Conservation (phyloP, 371 early-diverging fungal genomes). For the Phascolomyces articulosus region DNA sequence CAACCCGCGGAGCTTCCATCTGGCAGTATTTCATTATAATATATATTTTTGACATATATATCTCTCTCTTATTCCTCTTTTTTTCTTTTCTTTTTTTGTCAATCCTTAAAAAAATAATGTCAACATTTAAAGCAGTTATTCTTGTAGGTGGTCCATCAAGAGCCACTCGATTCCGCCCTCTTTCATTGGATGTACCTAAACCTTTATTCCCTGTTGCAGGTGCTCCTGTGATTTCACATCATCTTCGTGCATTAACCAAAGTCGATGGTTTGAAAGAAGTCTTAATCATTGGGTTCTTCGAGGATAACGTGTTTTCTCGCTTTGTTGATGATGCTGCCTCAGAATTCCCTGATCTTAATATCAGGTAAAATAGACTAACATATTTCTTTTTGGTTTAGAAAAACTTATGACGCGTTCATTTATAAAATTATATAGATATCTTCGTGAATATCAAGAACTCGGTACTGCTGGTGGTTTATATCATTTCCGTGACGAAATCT, state of each 20-base stretch:
- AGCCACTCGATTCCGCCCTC: conserved; percentile 96
- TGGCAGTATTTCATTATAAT: too few relatives aligned
- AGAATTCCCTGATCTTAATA: conserved; percentile 82
- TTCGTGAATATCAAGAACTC: conserved; percentile 94
- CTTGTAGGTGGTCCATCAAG: conserved; percentile 97
- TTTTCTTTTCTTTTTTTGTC: conserved; percentile 3
- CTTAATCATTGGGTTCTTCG: conserved; percentile 94
- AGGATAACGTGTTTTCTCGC: conserved; percentile 86
- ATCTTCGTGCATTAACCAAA: conserved; percentile 88
- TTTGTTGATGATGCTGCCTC: conserved; percentile 83
- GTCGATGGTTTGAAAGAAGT: conserved; percentile 90
- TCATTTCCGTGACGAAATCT: conserved; percentile 97
- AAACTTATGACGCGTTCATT: background rate
- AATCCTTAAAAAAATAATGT: background rate
- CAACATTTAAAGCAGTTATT: conserved; percentile 68
- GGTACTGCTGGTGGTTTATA: conserved; percentile 98
- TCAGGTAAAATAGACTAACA: conserved; percentile 73
- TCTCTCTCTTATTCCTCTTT: background rate
- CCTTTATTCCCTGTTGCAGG: conserved; percentile 98
- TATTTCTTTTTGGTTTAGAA: too few relatives aligned
- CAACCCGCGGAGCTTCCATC: too few relatives aligned
- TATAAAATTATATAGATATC: conserved; percentile 63
- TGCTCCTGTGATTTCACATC: conserved; percentile 94
- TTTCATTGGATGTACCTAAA: conserved; percentile 93
- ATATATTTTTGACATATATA: too few relatives aligned